Conservation (phyloP, 352 stramenopile species). For the Pilasporangium apinafurcum region DNA sequence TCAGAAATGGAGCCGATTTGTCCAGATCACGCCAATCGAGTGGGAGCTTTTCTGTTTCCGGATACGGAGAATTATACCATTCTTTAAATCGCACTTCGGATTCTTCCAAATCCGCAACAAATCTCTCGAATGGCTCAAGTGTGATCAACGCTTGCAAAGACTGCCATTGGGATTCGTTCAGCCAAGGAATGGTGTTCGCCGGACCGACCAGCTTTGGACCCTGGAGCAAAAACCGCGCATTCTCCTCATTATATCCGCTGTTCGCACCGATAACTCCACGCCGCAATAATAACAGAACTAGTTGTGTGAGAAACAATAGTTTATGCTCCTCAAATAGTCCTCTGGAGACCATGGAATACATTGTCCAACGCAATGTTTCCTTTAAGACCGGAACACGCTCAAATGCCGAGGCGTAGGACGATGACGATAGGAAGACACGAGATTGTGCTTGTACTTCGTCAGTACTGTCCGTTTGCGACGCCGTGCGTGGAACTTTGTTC, state of each 20-base stretch:
- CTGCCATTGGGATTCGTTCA: slow-evolving; percentile 83
- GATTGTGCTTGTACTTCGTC: background rate
- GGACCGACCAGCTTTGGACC: slow-evolving; percentile 52
- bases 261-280: slow-evolving; percentile 44
- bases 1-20: slow-evolving; percentile 85
- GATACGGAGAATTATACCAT: slow-evolving; percentile 86
- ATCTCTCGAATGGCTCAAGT: slow-evolving; percentile 81
- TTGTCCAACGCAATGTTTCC: slow-evolving; percentile 75
- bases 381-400: slow-evolving; percentile 63
- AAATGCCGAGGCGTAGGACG: slow-evolving; percentile 24
- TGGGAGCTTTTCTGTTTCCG: slow-evolving; percentile 87
- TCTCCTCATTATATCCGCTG: slow-evolving; percentile 74
- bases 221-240: slow-evolving; percentile 74
- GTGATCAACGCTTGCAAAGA: slow-evolving; percentile 67
- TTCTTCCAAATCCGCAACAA: slow-evolving; percentile 84
- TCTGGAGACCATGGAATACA: slow-evolving; percentile 87
- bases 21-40: slow-evolving; percentile 91
- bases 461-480: background rate
- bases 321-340: slow-evolving; percentile 92
- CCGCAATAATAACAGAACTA: slow-evolving; percentile 81
- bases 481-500: slow-evolving; percentile 38
- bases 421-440: slow-evolving; percentile 14
- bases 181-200: slow-evolving; percentile 79
- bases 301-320: slow-evolving; percentile 84
- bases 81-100: slow-evolving; percentile 87